Evolutionary conservation across 1,284 basidiomycete genomes (phyloP).

Genomic region (Sphaerobolus stellatus): DNA sequence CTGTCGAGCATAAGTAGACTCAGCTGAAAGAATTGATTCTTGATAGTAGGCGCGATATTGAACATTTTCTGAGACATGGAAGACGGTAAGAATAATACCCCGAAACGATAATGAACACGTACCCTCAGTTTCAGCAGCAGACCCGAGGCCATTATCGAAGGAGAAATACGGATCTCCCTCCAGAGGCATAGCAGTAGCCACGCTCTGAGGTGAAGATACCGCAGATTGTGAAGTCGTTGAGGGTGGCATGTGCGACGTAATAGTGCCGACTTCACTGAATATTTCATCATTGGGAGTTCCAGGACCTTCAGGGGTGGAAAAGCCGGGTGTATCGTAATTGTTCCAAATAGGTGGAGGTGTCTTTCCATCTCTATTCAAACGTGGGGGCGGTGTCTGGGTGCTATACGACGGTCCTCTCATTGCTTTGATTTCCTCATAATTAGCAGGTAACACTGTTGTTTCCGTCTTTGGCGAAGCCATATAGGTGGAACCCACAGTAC

Average conservation of each 20-base stretch:
- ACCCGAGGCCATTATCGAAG: background rate
- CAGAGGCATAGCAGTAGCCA: background rate
- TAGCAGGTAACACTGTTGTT: slow-evolving; percentile 1
- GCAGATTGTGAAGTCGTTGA: background rate
- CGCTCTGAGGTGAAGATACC: background rate
- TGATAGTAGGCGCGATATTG: background rate
- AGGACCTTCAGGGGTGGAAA: background rate
- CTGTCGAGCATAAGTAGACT: slow-evolving; percentile 9
- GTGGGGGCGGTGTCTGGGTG: background rate
- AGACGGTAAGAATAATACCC: too few relatives aligned
- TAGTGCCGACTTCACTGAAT: slow-evolving; percentile 1
- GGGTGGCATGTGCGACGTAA: too few relatives aligned
- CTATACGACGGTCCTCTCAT: background rate
- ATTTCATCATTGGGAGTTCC: background rate
- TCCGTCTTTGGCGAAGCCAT: slow-evolving; percentile 9
- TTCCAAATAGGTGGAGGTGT: too few relatives aligned
- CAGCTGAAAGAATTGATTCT: slow-evolving; percentile 8
- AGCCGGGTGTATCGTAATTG: too few relatives aligned
- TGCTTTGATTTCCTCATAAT: background rate
- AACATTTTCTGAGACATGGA: background rate
- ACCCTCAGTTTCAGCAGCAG: background rate
- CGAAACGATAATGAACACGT: background rate
- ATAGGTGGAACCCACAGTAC: background rate
- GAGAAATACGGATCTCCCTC: slow-evolving; percentile 1
- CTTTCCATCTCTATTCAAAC: background rate